These are phyloP conservation scores for Leptographium lundbergii DNA, from an alignment of 2,329 filamentous ascomycete genomes.

Conservation along the genomic window DNA sequence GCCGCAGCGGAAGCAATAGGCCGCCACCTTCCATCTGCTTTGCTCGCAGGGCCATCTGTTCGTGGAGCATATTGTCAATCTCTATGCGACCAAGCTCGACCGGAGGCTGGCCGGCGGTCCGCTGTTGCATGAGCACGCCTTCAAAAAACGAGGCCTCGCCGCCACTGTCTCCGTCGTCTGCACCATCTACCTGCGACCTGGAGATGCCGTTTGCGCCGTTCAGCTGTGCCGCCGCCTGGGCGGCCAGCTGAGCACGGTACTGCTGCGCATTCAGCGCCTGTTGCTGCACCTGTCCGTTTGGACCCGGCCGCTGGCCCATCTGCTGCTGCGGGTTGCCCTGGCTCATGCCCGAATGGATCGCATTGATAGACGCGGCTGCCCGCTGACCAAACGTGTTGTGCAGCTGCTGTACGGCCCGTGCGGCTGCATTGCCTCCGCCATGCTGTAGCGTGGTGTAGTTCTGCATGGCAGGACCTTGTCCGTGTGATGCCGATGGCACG, in stretches of 20 bases:
- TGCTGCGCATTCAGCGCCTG: conserved; percentile 18
- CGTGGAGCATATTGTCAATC: conserved; percentile 57
- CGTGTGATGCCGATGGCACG: neutral
- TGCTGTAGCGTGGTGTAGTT: conserved; percentile 17
- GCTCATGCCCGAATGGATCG: conserved; percentile 36
- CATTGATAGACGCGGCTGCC: conserved; percentile 54
- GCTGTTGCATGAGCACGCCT: conserved; percentile 46
- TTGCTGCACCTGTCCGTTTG: conserved; percentile 3
- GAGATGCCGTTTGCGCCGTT: conserved; percentile 29
- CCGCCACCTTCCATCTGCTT: conserved; percentile 62
- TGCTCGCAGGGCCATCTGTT: conserved; percentile 51
- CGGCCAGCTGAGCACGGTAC: conserved; percentile 22
- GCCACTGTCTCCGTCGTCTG: conserved; percentile 55
- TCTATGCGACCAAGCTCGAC: conserved; percentile 45
- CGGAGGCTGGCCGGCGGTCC: conserved; percentile 38
- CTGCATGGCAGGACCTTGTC: conserved; percentile 16
- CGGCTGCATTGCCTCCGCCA: conserved; percentile 28
- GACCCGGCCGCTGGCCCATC: conserved; percentile 11
- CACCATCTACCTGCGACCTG: conserved; percentile 62
- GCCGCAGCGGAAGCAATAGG: conserved; percentile 58
- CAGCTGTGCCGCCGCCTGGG: conserved; percentile 22
- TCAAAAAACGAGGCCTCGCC: conserved; percentile 43
- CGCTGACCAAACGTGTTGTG: conserved; percentile 48
- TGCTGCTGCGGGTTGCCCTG: conserved; percentile 11
- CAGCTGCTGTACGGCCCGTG: conserved; percentile 43